Evolutionary conservation across 108 stramenopile genomes (phyloP), one percentile per base, ranked within the genome.

Genomic region (Seminavis robusta): DNA sequence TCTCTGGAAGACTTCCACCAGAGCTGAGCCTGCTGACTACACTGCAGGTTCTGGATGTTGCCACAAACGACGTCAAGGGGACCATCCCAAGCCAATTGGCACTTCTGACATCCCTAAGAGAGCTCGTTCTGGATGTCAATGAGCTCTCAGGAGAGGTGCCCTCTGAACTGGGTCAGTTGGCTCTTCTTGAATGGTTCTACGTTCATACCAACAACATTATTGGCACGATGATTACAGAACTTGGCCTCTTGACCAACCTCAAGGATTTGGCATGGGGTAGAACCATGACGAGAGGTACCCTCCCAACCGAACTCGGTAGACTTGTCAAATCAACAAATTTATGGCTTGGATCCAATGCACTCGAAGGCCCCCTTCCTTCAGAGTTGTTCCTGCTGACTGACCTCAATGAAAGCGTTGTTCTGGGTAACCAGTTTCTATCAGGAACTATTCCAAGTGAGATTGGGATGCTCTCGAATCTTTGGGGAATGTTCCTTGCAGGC

Each of bases 21-120:
- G 79, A 80, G 27, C 34, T 80, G 24, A 30, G 42, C 0, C 47
- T 74, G 32, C 42, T 80, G 33, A 47, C 66, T 1, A 61, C 47
- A 5, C 33, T 80, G 15, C 29, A 38, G 28, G 43, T 40, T 8
- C 17, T 80, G 0, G 69, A 74, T 25, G 47, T 74, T 4, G 65
- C 69, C 6, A 49, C 56, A 20, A 80, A 80, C 42, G 33, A 48
- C 1, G 33, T 82, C 10, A 60, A 45, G 20, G 80, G 80, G 23
- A 63, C 41, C 25, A 63, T 82, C 54, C 80, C 80, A n/a, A 46
- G 64, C 8, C 51, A 69, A 36, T 61, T 82, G 56, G 75, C 68
- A 11, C 2, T 3, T 13, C 27, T 57, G 9, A 13, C 41, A 10
- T n/a, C n/a, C n/a, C 65, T 82, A 5, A 65, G 67, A 19, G 71